phyloP scores from a whole-genome alignment of 139 green algal species.

The Diplosphaera chodatii region DNA sequence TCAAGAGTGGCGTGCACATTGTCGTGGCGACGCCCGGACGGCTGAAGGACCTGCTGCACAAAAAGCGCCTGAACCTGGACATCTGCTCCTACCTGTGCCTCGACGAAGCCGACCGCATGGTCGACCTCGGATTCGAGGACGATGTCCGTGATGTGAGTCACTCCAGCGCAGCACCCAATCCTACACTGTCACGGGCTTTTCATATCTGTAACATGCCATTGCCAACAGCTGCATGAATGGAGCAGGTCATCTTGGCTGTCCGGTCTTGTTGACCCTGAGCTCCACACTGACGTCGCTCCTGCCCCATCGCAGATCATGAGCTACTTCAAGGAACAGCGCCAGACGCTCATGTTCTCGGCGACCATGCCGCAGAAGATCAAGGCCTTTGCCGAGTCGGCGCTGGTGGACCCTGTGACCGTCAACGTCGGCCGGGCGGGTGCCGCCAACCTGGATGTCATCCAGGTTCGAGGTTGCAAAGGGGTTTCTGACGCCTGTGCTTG shows the following conservation, averaged over 20 bases:
- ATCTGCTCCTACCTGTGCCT: conserved; percentile 89
- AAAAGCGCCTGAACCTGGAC: conserved; percentile 88
- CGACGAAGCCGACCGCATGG: conserved; percentile 98
- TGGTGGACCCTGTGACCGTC: conserved; percentile 89
- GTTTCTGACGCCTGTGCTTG: too few species aligned
- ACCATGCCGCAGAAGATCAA: conserved; percentile 99
- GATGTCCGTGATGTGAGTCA: conserved; percentile 69
- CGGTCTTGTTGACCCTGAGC: too few species aligned
- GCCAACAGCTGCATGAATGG: too few species aligned
- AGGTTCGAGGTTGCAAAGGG: too few species aligned
- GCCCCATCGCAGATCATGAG: conserved; percentile 41
- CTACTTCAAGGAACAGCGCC: conserved; percentile 79
- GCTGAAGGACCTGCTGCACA: conserved; percentile 93
- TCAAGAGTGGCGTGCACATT: conserved; percentile 79
- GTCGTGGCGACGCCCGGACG: conserved; percentile 88
- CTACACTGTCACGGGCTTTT: too few species aligned
- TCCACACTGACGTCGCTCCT: too few species aligned
- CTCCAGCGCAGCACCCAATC: too few species aligned
- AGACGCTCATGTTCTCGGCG: conserved; percentile 97
- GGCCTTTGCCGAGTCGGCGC: conserved; percentile 90
- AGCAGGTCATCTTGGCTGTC: too few species aligned
- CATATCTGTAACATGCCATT: too few species aligned
- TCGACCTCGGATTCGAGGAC: conserved; percentile 95
- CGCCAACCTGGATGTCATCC: conserved; percentile 95
- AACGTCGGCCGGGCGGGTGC: conserved; percentile 89